Base-by-base conservation (phyloP, 2,329 filamentous ascomycete genomes). In the Fusarium devonianum region DNA sequence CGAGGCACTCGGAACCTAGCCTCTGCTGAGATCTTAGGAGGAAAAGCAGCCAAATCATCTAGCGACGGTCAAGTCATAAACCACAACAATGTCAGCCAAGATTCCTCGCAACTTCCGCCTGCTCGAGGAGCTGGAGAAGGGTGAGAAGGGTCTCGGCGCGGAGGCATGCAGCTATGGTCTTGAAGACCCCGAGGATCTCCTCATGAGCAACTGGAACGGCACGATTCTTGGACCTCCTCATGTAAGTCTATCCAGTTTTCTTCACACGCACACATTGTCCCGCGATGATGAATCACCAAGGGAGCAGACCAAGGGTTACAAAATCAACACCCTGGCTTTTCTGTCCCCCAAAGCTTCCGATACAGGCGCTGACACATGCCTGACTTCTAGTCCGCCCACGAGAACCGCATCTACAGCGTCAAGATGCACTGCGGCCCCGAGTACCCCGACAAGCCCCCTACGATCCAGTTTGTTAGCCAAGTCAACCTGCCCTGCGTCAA, bases 141-240 rank as follows among this genome's bases (percentile, higher is more conserved):
- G 94, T 69, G 94, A 99, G 79, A 99, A 99, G 76, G 94, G 94
- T 55, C 82, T 94, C 58, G 93, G 94, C 69, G 92, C 93, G 72
- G 94, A 97, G 78, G 92, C 92, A 55, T 97, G 93, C 78, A 97
- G 94, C 33, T 97, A 97, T 67, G 94, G 94, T 66, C 84, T 99
- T 47, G 91, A 93, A 60, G 92, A 97, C 72, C 87, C 90, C 36
- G 92, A 97, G 69, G 94, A 99, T 69, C 83, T 97, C 59, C 84
- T 94, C 73, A 96, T 99, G 92, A 93, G 89, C 58, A 92, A 97
- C 79, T 99, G 94, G 94, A 96, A 96, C 69, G 94, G 93, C 67
- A 99, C 94, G 12, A 97, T 99, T 61, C 86, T 97, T 38, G 94
- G 94, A 1, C 94, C 94, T 63, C 93, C 94, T 71, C 92, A 97